These are phyloP conservation scores for Claviceps arundinis DNA, from an alignment of 2,329 filamentous ascomycete genomes.

Conservation along the genomic window DNA sequence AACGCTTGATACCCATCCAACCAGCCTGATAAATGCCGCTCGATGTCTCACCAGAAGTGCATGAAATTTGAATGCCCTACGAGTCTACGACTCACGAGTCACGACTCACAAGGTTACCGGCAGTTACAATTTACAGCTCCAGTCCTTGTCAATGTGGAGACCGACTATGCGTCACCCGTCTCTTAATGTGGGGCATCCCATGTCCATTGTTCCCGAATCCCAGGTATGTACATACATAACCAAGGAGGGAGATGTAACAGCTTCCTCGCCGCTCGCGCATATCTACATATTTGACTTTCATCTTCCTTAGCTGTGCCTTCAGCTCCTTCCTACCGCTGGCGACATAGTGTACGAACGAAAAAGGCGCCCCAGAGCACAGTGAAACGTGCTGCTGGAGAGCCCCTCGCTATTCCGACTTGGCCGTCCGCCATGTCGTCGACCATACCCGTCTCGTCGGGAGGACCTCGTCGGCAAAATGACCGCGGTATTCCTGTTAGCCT, in stretches of 20 bases:
- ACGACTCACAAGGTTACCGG: too few species aligned
- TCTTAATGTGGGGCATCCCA: neutral
- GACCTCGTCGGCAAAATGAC: slow-evolving; percentile 10
- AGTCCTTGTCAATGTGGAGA: neutral
- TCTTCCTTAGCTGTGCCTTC: neutral
- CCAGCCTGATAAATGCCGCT: neutral
- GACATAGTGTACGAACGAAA: neutral
- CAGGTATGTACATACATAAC: neutral
- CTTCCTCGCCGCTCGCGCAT: neutral
- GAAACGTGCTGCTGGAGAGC: slow-evolving; percentile 2
- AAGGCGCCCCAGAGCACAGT: neutral
- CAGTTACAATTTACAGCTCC: too few species aligned
- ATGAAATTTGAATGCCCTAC: too few species aligned
- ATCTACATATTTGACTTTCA: neutral
- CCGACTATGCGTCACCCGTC: neutral
- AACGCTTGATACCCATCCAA: neutral
- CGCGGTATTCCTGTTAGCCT: slow-evolving; percentile 61
- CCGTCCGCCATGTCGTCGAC: slow-evolving; percentile 11
- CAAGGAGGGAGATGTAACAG: neutral
- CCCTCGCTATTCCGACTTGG: neutral
- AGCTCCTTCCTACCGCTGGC: neutral
- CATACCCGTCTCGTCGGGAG: slow-evolving; percentile 1
- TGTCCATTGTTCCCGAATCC: neutral
- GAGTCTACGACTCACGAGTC: too few species aligned
- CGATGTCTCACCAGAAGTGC: neutral